Conservation (phyloP, 129 eudicot species). For the Scalesia atractyloides region DNA sequence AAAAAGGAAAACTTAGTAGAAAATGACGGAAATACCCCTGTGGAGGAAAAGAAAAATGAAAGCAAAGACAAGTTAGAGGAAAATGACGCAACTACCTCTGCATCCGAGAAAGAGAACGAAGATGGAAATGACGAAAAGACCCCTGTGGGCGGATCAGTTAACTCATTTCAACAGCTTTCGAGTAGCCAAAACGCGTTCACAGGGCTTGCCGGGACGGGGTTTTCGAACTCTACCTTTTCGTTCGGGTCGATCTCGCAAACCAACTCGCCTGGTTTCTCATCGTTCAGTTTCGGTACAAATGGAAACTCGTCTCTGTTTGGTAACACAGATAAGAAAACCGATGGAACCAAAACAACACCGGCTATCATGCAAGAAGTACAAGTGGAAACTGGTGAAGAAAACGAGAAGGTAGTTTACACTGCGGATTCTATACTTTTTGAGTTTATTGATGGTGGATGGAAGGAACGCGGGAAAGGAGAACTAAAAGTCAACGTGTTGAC, state of each 20-base stretch:
- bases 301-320: conserved; percentile 64
- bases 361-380: conserved; percentile 69
- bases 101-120: conserved; percentile 22
- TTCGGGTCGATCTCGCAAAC: conserved; percentile 63
- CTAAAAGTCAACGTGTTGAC: conserved; percentile 68
- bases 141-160: conserved; percentile 47
- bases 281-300: conserved; percentile 54
- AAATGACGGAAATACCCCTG: conserved; percentile 27
- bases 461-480: conserved; percentile 95
- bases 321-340: conserved; percentile 44
- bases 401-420: conserved; percentile 67
- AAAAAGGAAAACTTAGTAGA: conserved; percentile 16
- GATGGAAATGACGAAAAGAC: conserved; percentile 34
- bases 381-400: conserved; percentile 90
- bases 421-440: conserved; percentile 78
- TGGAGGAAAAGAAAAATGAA: conserved; percentile 17
- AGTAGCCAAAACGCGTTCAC: conserved; percentile 91
- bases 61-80: conserved; percentile 10
- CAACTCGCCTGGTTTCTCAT: conserved; percentile 46
- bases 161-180: conserved; percentile 86
- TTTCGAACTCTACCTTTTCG: conserved; percentile 72
- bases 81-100: conserved; percentile 28
- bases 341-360: conserved; percentile 48
- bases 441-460: conserved; percentile 80
- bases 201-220: conserved; percentile 81